Evolutionary conservation across 495 filamentous ascomycete species (phyloP), one percentile per base, ranked within the genome.

Genomic region (Physcia stellaris): DNA sequence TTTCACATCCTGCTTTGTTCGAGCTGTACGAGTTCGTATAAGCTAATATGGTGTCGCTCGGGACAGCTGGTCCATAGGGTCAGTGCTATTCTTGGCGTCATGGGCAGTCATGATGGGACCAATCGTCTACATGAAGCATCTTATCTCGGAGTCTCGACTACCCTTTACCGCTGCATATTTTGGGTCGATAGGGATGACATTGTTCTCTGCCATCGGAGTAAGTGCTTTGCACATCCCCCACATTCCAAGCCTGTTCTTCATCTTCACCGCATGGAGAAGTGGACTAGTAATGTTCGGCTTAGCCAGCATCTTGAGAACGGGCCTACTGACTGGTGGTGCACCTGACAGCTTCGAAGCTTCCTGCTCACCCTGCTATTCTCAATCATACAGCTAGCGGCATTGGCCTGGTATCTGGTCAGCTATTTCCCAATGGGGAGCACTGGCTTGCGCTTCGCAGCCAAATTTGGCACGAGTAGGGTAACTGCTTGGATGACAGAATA

Each of bases 81-180:
- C 87, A 17, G 55, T 82, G 15, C 67, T 98, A 28, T 98, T 96
- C 62, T 70, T 98, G 42, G 70, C 77, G 42, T 94, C 92, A 56
- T 98, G 86, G 74, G 86, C 85, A 3, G 85, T 86, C 45, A 68
- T 98, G 63, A 86, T 94, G 77, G 90, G 90, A 36, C 87, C 86
- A 15, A 64, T 70, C 61, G 61, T 68, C 32, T 98, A 96, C 61
- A 62, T 75, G 34, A 77, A 73, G 50, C 90, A 98, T 59, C 70
- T 98, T 52, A 60, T 85, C 49, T 96, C 92, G 35, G 75, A 74
- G 38, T 67, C 84, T 42, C 74, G 90, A 44, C 60, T 98, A 36
- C 90, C 92, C 9, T 98, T 98, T 56, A 95, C 90, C 15, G 86
- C 86, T 35, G 83, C 86, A 20, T 98, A 98, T 67, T 95, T 98